Base-by-base conservation (phyloP, 2,329 filamentous ascomycete genomes). In the Taxawa tesnikishii region DNA sequence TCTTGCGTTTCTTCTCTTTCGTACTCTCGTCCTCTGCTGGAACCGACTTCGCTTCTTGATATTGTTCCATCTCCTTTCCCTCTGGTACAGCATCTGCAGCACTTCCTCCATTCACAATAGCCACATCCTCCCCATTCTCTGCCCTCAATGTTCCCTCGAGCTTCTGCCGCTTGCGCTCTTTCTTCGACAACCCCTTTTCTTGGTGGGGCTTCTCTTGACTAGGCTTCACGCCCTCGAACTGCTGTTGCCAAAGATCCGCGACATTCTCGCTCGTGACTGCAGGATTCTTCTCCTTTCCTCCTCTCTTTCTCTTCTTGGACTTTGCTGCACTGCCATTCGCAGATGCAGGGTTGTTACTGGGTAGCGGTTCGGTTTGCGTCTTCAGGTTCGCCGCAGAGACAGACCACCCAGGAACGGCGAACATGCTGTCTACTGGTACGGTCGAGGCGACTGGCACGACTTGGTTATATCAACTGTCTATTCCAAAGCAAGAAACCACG, bases 371-470 rank as follows among this genome's bases (percentile, higher is more conserved):
- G 12, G 63, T 69, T 58, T 94, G 83, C 17, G 73, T 59, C 57
- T 83, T 84, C 41, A 92, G 71, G 32, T 62, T 63, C 43, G 75
- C 72, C 39, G 78, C 70, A 34, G 83, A 74, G 21, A 94, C 68
- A 24, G 83, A 83, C 87, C 88, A 94, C 45, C 90, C 90, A 49
- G 83, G 82, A 17, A 96, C 87, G 7, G 85, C 79, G 56, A 96
- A 96, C 88, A 96, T 88, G 9, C 11, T 37, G 29, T n/a, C n/a
- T n/a, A n/a, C n/a, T n/a, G n/a, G n/a, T n/a, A n/a, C n/a, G n/a
- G n/a, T n/a, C n/a, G n/a, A n/a, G n/a, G n/a, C n/a, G n/a, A n/a
- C n/a, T n/a, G n/a, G n/a, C n/a, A n/a, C n/a, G n/a, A n/a, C n/a
- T n/a, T n/a, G n/a, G n/a, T n/a, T n/a, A n/a, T n/a, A n/a, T n/a